A percentile compares a stretch with the other conserved stretches of the same genome.
These are phyloP conservation scores for Magnolia kwangsiensis DNA, from an alignment of 164 flowering plant genomes.

Conservation along the genomic window DNA sequence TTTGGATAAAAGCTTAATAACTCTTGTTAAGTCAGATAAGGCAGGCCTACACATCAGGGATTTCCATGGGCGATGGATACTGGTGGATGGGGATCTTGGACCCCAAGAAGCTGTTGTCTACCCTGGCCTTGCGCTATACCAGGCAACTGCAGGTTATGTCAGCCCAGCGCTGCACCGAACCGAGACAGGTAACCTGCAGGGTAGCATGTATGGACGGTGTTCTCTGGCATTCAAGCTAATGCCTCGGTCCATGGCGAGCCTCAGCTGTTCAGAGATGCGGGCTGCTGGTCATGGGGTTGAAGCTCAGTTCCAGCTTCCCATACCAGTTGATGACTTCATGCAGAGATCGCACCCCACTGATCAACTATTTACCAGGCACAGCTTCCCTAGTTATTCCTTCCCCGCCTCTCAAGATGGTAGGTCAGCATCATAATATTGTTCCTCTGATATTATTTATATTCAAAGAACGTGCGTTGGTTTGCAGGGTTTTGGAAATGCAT, in stretches of 20 bases:
- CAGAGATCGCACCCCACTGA: slow-evolving; percentile 77
- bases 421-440: slow-evolving; percentile 14
- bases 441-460: neutral
- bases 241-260: slow-evolving; percentile 91
- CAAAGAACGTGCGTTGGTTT: neutral
- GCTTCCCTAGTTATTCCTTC: slow-evolving; percentile 51
- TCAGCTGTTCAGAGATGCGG: slow-evolving; percentile 88
- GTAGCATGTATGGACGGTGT: slow-evolving; percentile 73
- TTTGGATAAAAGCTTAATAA: slow-evolving; percentile 70
- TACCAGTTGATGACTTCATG: slow-evolving; percentile 97
- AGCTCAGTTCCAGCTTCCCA: slow-evolving; percentile 91
- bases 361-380: slow-evolving; percentile 57
- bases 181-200: slow-evolving; percentile 55
- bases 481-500: slow-evolving; percentile 2
- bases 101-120: slow-evolving; percentile 87
- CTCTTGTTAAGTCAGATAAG: slow-evolving; percentile 77
- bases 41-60: slow-evolving; percentile 82
- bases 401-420: slow-evolving; percentile 72
- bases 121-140: slow-evolving; percentile 93
- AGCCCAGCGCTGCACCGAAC: slow-evolving; percentile 69
- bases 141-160: slow-evolving; percentile 92
- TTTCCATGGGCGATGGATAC: slow-evolving; percentile 75
- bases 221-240: slow-evolving; percentile 85
- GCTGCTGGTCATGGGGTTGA: slow-evolving; percentile 97
- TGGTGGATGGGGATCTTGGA: slow-evolving; percentile 86